Evolutionary conservation across 139 green algal species (phyloP).

Genomic region (Chloropicon primus): DNA sequence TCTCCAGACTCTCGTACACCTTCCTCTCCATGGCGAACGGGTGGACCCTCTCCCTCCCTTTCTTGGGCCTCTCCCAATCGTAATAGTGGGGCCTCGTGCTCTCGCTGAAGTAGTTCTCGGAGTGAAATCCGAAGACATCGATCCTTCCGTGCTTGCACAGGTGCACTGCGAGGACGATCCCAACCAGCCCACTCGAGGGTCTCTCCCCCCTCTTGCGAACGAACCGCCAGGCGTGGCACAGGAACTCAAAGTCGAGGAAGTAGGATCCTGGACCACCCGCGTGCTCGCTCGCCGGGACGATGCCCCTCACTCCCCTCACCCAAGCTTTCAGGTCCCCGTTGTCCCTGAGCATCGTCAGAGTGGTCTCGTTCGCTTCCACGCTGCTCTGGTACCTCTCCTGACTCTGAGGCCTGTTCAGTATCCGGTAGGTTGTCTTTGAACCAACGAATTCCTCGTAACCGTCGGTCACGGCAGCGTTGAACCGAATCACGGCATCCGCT

Average conservation of each 20-base stretch:
- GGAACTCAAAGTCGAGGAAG: constrained; percentile 7
- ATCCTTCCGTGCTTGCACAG: not conserved
- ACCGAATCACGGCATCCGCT: not conserved
- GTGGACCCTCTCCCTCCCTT: constrained; percentile 16
- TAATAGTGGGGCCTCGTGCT: constrained; percentile 16
- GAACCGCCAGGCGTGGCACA: constrained; percentile 2
- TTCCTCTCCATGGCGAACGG: constrained; percentile 7
- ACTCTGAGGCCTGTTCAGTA: not conserved
- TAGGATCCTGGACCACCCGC: too few species aligned
- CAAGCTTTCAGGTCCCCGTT: not conserved
- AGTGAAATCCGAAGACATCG: not conserved
- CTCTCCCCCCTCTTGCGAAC: constrained; percentile 5
- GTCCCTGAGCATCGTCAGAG: not conserved
- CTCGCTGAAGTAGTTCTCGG: constrained; percentile 12
- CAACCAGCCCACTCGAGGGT: constrained; percentile 1
- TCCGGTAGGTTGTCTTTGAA: not conserved
- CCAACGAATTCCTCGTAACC: constrained; percentile 5
- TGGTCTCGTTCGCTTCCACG: not conserved
- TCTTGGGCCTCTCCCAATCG: constrained; percentile 19
- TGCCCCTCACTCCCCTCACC: not conserved
- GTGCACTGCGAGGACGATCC: constrained; percentile 2
- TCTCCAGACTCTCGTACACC: constrained; percentile 10
- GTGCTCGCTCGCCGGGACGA: not conserved
- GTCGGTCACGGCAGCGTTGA: not conserved
- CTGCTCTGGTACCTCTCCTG: not conserved